Conservation (phyloP, 163 green algal genomes). For the Scenedesmus sp. region DNA sequence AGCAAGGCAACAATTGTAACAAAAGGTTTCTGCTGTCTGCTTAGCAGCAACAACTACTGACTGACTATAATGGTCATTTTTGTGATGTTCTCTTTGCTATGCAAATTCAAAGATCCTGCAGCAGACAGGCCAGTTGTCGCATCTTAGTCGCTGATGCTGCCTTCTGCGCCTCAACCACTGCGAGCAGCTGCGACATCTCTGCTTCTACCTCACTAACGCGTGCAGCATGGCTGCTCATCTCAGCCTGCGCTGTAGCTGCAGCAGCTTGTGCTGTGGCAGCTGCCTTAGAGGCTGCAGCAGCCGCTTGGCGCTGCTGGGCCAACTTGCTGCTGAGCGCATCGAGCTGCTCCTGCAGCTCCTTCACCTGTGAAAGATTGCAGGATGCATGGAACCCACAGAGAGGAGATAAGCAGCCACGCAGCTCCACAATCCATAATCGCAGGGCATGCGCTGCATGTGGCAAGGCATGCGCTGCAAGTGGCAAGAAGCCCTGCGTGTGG, state of each 20-base stretch:
- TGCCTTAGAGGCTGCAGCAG: conserved; percentile 30
- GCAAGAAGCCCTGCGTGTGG: too few species aligned
- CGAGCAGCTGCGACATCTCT: conserved; percentile 78
- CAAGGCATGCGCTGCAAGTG: too few species aligned
- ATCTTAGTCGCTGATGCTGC: conserved; percentile 76
- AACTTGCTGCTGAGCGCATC: not conserved
- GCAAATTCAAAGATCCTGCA: conserved; percentile 63
- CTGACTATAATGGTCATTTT: too few species aligned
- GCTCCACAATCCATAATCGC: too few species aligned
- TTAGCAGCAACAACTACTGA: too few species aligned
- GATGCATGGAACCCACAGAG: not conserved
- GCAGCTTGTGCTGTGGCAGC: conserved; percentile 44
- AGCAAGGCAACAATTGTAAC: too few species aligned
- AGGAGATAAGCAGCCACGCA: too few species aligned
- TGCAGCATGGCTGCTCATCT: conserved; percentile 52
- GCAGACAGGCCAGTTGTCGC: conserved; percentile 77
- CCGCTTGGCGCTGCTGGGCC: conserved; percentile 48
- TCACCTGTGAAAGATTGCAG: not conserved
- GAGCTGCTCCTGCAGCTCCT: conserved; percentile 29
- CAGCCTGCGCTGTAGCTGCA: conserved; percentile 52
- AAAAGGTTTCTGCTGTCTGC: too few species aligned
- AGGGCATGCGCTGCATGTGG: not conserved
- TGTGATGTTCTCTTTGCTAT: too few species aligned
- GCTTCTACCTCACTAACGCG: conserved; percentile 75
- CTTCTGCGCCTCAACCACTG: conserved; percentile 79